Base-by-base conservation (phyloP, 192 early-diverging fungal species). In the Diversispora eburnea region DNA sequence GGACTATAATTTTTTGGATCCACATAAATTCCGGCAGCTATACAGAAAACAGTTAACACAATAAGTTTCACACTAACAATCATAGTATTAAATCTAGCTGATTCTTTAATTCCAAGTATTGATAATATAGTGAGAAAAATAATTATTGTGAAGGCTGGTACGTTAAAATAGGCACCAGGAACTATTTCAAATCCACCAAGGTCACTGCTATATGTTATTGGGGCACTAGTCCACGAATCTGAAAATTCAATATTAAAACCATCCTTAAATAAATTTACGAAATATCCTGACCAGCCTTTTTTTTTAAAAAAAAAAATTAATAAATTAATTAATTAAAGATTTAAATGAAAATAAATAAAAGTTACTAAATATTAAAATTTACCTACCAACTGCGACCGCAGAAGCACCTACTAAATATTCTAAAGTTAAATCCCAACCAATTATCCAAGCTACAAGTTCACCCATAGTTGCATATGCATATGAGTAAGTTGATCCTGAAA, bases 361-460 rank as follows among this genome's bases (percentile, higher is more conserved):
- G 22, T 60, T 4, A n/a, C 2, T 9, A 57, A n/a, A 7, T 47
- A 58, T 42, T 3, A 15, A 42, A 2, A 2, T 43, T 61, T 52
- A 60, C 43, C 6, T 59, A 45, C 55, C 61, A 72, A 86, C 83
- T 15, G 93, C 88, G 45, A 94, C 92, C 0, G 93, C 89, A 0
- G 93, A 90, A 19, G 92, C 90, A 3, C 91, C 91, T 15, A 95
- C 89, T 77, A 94, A 81, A 77, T 94, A 96, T 80, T 96, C 94
- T 41, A 96, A 79, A 10, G 93, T 90, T 47, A 96, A 78, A 80
- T 94, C 91, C 95, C 95, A 96, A 13, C 93, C 94, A 73, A 94
- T 91, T 52, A 93, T 91, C 95, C 95, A 96, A 2, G 89, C 94
- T 20, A 93, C 72, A 22, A 95, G 75, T 82, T 97, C 95, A 13